A percentile compares a stretch with the other conserved stretches of the same genome.
Evolutionary conservation across 176 grass and related monocot genomes (phyloP).

Genomic region (Aegilops umbellulata): DNA sequence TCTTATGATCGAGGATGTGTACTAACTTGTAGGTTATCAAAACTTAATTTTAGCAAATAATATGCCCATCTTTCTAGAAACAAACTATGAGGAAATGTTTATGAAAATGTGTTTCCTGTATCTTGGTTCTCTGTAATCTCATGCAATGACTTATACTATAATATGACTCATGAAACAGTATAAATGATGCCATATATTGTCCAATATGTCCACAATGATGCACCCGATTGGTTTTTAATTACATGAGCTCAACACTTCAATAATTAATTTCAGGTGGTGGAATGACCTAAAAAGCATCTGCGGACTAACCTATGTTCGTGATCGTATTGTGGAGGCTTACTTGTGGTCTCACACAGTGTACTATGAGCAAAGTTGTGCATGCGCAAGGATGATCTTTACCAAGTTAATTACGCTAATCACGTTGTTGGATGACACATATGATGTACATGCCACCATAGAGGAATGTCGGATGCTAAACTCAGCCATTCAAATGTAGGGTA

Average conservation of each 20-base stretch:
- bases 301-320: not conserved
- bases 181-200: too few relatives aligned
- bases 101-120: too few relatives aligned
- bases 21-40: too few relatives aligned
- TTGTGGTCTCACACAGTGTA: not conserved
- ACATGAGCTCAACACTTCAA: not conserved
- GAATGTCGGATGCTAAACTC: not conserved
- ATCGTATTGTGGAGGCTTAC: constrained; percentile 25
- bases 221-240: too few relatives aligned
- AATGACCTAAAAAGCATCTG: not conserved
- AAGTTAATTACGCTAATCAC: not conserved
- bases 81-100: too few relatives aligned
- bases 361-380: not conserved
- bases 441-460: constrained; percentile 20
- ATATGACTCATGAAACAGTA: too few relatives aligned
- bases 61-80: too few relatives aligned
- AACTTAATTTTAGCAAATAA: too few relatives aligned
- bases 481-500: constrained; percentile 27
- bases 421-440: constrained; percentile 27
- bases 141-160: too few relatives aligned
- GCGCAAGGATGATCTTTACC: not conserved
- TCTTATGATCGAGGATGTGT: too few relatives aligned
- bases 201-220: too few relatives aligned
- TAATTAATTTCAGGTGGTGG: constrained; percentile 30
- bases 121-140: too few relatives aligned